Percentiles rank a stretch among this genome's conserved stretches.
Conservation (phyloP, 2,329 filamentous ascomycete genomes). For the Remersonia thermophila region DNA sequence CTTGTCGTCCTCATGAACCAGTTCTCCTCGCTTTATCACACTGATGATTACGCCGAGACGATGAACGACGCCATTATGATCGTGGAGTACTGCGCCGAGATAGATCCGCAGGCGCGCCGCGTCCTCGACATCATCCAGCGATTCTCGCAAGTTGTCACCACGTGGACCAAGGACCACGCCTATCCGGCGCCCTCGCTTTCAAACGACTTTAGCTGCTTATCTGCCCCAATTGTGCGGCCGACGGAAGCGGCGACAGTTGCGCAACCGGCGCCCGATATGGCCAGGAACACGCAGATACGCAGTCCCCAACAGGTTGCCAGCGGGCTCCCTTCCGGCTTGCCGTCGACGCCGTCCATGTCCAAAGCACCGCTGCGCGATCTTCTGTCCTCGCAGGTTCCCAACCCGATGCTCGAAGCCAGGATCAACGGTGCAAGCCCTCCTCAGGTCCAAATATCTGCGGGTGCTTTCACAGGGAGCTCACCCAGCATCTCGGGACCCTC, state of each 20-base stretch:
- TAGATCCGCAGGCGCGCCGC: conserved; percentile 36
- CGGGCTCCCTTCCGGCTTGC: conserved; percentile 7
- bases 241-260: conserved; percentile 5
- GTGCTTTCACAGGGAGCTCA: conserved; percentile 4
- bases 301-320: conserved; percentile 1
- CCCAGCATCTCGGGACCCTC: conserved; percentile 14
- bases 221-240: conserved; percentile 9
- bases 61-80: conserved; percentile 34
- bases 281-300: conserved; percentile 2
- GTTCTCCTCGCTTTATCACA: conserved; percentile 37
- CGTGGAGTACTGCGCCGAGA: conserved; percentile 34
- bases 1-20: conserved; percentile 45
- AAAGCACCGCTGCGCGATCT: conserved; percentile 9
- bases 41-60: conserved; percentile 27
- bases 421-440: conserved; percentile 11
- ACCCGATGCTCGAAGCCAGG: not conserved
- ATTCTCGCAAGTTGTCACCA: conserved; percentile 31
- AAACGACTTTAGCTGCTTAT: conserved; percentile 14
- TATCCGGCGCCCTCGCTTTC: conserved; percentile 13
- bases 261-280: conserved; percentile 1
- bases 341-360: conserved; percentile 11
- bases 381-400: conserved; percentile 1
- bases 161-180: conserved; percentile 15
- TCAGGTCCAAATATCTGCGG: conserved; percentile 2
- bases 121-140: conserved; percentile 37